Evolutionary conservation across 768 basidiomycete species (phyloP).

Genomic region (Tricholoma hemisulphureum): DNA sequence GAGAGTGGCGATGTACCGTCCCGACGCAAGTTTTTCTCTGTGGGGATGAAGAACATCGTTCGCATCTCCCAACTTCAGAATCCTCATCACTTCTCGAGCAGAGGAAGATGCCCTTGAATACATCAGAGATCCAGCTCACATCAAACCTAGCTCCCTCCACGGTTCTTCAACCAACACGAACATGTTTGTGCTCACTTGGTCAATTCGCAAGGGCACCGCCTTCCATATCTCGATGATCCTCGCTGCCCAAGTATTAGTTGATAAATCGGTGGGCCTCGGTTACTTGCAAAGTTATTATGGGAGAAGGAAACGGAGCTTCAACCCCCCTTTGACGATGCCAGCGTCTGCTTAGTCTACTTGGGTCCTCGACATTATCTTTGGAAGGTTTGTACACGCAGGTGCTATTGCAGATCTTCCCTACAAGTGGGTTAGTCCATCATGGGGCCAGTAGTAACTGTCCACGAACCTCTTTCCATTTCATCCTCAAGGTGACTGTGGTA

Average conservation of each 20-base stretch:
- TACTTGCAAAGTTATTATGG: no score
- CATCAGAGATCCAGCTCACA: constrained; percentile 1
- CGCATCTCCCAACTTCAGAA: constrained; percentile 25
- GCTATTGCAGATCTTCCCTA: background rate
- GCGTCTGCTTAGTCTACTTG: background rate
- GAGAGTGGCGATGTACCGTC: constrained; percentile 26
- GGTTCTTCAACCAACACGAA: background rate
- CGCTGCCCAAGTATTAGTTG: background rate
- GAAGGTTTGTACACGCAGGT: background rate
- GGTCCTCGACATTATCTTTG: background rate
- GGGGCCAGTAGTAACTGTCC: background rate
- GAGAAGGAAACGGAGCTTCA: background rate
- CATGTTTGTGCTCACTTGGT: background rate
- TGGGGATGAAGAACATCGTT: constrained; percentile 14
- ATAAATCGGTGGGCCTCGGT: background rate
- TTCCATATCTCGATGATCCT: background rate
- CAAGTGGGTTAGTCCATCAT: no score
- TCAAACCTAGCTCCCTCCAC: background rate
- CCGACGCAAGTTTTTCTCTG: constrained; percentile 18
- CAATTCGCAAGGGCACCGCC: background rate
- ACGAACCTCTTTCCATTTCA: background rate
- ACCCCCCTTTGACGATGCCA: background rate
- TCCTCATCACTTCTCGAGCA: constrained; percentile 34
- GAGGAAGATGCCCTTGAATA: constrained; percentile 21
- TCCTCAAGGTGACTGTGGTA: no score